Base-by-base conservation (phyloP, 2,329 filamentous ascomycete species). In the Talaromyces funiculosus region DNA sequence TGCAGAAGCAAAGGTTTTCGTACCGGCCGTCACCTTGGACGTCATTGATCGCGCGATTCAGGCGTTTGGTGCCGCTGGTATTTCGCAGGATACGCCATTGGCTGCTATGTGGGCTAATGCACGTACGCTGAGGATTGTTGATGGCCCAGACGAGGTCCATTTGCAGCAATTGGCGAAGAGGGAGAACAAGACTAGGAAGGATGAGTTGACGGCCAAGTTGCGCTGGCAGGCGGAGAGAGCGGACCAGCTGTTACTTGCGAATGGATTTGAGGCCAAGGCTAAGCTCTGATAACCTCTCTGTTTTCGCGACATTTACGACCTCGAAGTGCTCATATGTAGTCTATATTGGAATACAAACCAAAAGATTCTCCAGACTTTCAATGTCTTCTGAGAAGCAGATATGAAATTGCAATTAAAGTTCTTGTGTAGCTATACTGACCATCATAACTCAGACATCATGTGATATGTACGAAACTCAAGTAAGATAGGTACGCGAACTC, bases 121-220 rank as follows among this genome's bases (percentile, higher is more conserved):
- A 69, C 82, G 92, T 61, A 96, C 92, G 6, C 81, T 96, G 75
- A 83, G 90, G 63, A 85, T 96, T 67, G 92, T 91, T 0, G 94
- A 99, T 76, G 94, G 94, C 0, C 94, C 94, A 0, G 94, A 99
- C 77, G 94, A 99, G 84, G 94, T 97, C 63, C 94, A 95, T 75
- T 77, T 92, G 77, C 64, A 80, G 74, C 75, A 79, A 77, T 69
- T 82, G 76, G 75, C 86, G 72, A 65, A 77, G 79, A 67, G 85
- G 80, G 67, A 84, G 81, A 79, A 83, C 74, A 70, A 78, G 73
- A 62, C 80, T 74, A 67, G 80, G 66, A 73, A 77, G 72, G 72
- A 79, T 70, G 66, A 74, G 64, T 63, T 76, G 55, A 59, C 71
- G 67, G 64, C 75, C 66, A 68, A 79, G 77, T 65, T 79, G 65